Conservation (phyloP, 768 basidiomycete genomes). For the Lactarius deliciosus region DNA sequence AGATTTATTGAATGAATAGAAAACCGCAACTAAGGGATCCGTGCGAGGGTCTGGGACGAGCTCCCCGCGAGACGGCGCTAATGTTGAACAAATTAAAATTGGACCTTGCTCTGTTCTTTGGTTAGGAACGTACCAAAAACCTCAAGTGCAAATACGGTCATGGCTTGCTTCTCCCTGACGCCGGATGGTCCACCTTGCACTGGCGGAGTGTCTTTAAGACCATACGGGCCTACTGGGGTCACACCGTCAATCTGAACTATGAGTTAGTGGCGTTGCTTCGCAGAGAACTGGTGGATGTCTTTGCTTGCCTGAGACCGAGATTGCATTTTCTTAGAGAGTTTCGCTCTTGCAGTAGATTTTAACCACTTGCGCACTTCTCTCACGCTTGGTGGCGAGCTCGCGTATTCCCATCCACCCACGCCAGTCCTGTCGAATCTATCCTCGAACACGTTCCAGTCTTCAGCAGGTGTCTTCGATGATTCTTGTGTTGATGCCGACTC, state of each 20-base stretch:
- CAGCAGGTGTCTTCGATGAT: not conserved
- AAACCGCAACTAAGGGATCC: slow-evolving; percentile 66
- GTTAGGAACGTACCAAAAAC: slow-evolving; percentile 62
- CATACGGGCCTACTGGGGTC: slow-evolving; percentile 73
- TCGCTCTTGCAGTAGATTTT: slow-evolving; percentile 33
- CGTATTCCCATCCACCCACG: slow-evolving; percentile 80
- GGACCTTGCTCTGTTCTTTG: not conserved
- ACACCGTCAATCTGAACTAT: slow-evolving; percentile 61
- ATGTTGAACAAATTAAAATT: not conserved
- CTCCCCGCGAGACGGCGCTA: slow-evolving; percentile 50
- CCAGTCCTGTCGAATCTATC: slow-evolving; percentile 33
- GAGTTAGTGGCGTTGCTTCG: slow-evolving; percentile 9
- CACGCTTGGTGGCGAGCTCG: slow-evolving; percentile 61
- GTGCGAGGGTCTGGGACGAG: slow-evolving; percentile 63
- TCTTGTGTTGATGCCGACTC: slow-evolving; percentile 21
- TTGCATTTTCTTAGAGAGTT: slow-evolving; percentile 30
- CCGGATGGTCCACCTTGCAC: slow-evolving; percentile 40
- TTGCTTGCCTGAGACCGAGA: slow-evolving; percentile 53
- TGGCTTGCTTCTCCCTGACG: slow-evolving; percentile 58
- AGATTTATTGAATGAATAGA: slow-evolving; percentile 69
- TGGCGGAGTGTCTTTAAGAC: slow-evolving; percentile 57
- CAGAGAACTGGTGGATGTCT: not conserved
- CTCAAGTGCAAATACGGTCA: slow-evolving; percentile 83
- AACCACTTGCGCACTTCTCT: slow-evolving; percentile 59
- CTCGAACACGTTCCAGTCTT: slow-evolving; percentile 20